These are phyloP conservation scores for Pouteria glomerata DNA, from an alignment of 148 eudicot genomes.

Conservation along the genomic window DNA sequence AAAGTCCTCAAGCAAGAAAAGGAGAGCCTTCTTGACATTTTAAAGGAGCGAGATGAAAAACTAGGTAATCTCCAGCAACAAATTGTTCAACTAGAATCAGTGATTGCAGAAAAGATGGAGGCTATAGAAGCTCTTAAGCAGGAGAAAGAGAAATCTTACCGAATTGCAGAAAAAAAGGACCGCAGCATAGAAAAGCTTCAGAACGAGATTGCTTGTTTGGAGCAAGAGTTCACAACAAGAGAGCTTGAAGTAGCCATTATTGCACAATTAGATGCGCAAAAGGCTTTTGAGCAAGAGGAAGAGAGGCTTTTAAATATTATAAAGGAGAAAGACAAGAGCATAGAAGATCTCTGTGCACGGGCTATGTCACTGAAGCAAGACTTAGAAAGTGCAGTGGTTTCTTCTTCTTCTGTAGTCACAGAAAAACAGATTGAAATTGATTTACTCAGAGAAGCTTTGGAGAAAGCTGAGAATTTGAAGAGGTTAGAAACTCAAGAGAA, in stretches of 20 bases:
- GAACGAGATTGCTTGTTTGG: conserved; percentile 27
- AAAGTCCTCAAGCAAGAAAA: conserved; percentile 35
- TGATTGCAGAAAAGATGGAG: conserved; percentile 23
- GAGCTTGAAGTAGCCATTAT: conserved; percentile 26
- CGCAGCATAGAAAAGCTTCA: conserved; percentile 28
- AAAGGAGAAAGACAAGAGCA: conserved; percentile 36
- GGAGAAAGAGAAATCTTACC: conserved; percentile 30
- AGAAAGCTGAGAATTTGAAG: conserved; percentile 31
- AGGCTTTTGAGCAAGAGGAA: conserved; percentile 30
- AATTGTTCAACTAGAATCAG: conserved; percentile 22
- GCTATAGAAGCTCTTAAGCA: conserved; percentile 28
- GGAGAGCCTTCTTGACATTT: conserved; percentile 22
- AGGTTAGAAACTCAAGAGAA: conserved; percentile 33
- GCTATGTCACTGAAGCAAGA: conserved; percentile 29
- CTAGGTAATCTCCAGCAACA: conserved; percentile 31
- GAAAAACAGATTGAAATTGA: conserved; percentile 32
- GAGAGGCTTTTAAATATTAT: conserved; percentile 25
- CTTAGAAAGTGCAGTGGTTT: conserved; percentile 15
- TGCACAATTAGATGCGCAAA: conserved; percentile 30
- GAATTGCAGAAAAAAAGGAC: conserved; percentile 31
- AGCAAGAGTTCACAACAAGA: conserved; percentile 28
- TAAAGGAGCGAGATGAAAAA: conserved; percentile 36
- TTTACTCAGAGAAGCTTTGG: conserved; percentile 38
- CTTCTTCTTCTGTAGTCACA: conserved; percentile 10
- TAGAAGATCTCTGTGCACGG: conserved; percentile 26